phyloP scores from a whole-genome alignment of 148 eudicot species.

The Amaranthus palmeri region DNA sequence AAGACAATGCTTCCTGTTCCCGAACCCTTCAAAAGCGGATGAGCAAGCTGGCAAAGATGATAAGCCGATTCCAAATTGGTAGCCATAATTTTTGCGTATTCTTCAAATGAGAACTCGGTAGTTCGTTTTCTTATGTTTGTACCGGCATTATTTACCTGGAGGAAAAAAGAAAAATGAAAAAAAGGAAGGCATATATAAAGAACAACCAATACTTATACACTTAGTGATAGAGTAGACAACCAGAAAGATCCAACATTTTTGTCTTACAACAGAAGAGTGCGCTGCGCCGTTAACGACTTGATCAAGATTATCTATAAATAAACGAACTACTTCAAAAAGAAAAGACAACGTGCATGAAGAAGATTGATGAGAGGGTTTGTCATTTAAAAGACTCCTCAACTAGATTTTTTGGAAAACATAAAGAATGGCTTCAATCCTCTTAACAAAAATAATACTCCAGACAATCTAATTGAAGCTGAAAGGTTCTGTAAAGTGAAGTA shows the following conservation, averaged over 20 bases:
- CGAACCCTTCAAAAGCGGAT: constrained; percentile 73
- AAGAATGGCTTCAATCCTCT: no score
- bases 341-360: neutral
- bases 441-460: no score
- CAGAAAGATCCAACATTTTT: no score
- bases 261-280: no score
- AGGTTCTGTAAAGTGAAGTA: no score
- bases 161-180: neutral
- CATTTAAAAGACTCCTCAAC: neutral
- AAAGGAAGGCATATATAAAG: neutral
- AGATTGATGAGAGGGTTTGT: neutral
- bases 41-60: constrained; percentile 76
- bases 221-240: no score
- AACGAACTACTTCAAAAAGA: no score
- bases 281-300: no score
- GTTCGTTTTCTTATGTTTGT: constrained; percentile 74
- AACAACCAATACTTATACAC: neutral
- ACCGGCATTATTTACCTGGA: constrained; percentile 85
- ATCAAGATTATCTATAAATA: no score
- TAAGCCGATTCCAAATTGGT: constrained; percentile 81
- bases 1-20: constrained; percentile 74
- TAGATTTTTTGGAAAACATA: no score
- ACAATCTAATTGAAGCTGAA: no score
- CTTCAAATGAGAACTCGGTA: constrained; percentile 56
- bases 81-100: constrained; percentile 54